phyloP scores from a whole-genome alignment of 495 filamentous ascomycete species.

The Hamigera avellanea region DNA sequence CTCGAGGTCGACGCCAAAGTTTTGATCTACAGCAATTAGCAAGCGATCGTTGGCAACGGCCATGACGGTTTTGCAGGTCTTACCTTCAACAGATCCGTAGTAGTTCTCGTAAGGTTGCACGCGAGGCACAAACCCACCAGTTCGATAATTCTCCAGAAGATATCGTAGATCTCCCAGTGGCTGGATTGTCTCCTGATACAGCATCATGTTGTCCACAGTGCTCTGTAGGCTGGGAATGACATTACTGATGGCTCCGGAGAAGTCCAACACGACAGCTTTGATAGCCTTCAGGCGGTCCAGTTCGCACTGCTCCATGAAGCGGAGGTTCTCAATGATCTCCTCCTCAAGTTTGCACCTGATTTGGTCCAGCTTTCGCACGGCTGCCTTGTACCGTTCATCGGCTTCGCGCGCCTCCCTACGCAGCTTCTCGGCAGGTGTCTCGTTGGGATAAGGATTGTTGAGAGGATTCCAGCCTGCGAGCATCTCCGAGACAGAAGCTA shows the following conservation, averaged over 20 bases:
- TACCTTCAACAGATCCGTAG: conserved; percentile 88
- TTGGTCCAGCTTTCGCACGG: conserved; percentile 72
- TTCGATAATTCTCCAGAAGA: conserved; percentile 94
- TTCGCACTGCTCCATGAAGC: conserved; percentile 96
- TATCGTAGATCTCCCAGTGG: conserved; percentile 86
- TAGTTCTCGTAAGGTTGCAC: conserved; percentile 98
- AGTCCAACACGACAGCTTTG: conserved; percentile 94
- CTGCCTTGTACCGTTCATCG: conserved; percentile 85
- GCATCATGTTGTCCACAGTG: conserved; percentile 94
- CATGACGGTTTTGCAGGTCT: neutral
- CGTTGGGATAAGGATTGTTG: conserved; percentile 78
- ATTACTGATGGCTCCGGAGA: conserved; percentile 95
- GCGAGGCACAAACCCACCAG: conserved; percentile 79
- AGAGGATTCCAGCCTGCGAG: conserved; percentile 84
- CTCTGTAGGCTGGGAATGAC: conserved; percentile 94
- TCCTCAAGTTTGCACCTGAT: conserved; percentile 92
- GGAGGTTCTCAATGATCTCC: conserved; percentile 80
- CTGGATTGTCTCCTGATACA: conserved; percentile 97
- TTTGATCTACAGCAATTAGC: conserved; percentile 55
- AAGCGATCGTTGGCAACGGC: too few relatives aligned
- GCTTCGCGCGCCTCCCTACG: conserved; percentile 82
- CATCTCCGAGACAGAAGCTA: conserved; percentile 74
- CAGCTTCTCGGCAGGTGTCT: conserved; percentile 77
- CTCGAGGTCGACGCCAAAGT: conserved; percentile 94
- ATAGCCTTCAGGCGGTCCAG: conserved; percentile 92